Conservation (phyloP, 306 rosid species). For the Echinosophora koreensis region DNA sequence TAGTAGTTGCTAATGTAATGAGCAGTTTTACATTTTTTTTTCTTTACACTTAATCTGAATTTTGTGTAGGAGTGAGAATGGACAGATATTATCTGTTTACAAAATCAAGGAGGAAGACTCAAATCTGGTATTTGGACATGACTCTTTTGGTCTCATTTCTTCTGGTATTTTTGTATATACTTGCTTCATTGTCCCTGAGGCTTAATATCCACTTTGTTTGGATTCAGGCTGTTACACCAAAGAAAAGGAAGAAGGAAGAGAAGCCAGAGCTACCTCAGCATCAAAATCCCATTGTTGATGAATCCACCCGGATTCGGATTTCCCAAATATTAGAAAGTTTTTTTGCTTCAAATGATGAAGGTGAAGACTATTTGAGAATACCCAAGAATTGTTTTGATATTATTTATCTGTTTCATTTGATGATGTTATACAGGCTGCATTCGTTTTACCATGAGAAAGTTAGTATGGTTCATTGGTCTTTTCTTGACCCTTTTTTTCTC, state of each 20-base stretch:
- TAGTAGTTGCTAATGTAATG: neutral
- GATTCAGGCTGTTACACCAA: neutral
- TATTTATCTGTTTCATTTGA: no score
- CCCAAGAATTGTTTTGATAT: neutral
- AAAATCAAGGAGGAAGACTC: neutral
- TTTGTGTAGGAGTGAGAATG: neutral
- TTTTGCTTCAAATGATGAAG: conserved; percentile 16
- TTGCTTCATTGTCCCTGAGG: conserved; percentile 11
- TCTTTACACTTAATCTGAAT: neutral
- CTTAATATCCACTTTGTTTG: neutral
- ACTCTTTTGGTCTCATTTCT: neutral
- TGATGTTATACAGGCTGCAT: no score
- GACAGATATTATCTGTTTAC: neutral
- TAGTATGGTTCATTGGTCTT: no score
- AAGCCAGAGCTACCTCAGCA: neutral
- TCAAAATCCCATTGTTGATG: neutral
- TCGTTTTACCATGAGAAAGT: no score
- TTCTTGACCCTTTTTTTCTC: no score
- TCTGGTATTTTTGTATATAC: neutral
- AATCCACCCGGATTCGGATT: neutral
- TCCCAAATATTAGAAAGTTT: neutral
- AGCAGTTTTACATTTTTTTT: neutral
- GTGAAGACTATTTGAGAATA: neutral
- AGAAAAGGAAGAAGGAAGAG: conserved; percentile 26
- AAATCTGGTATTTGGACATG: neutral